These are phyloP conservation scores for Collybia sordida DNA, from an alignment of 768 basidiomycete species.

Conservation along the genomic window DNA sequence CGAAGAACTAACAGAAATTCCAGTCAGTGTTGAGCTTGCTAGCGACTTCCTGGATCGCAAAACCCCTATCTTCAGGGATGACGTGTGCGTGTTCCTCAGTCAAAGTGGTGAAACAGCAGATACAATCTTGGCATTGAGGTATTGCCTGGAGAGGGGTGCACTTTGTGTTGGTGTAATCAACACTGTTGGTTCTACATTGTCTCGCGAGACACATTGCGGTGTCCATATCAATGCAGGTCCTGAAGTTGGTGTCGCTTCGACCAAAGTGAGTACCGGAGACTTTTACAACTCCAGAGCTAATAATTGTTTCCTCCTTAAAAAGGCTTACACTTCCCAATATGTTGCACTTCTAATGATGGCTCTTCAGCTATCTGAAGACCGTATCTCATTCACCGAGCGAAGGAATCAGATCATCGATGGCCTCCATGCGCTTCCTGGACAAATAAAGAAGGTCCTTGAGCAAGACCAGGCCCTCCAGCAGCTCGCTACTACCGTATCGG, in stretches of 20 bases:
- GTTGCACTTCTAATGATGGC: conserved; percentile 98
- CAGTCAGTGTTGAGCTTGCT: conserved; percentile 94
- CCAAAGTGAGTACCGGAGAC: conserved; percentile 60
- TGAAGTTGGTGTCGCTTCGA: conserved; percentile 98
- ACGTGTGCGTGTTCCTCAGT: conserved; percentile 93
- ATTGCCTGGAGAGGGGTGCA: conserved; percentile 95
- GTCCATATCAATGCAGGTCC: conserved; percentile 99
- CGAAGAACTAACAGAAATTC: conserved; percentile 98
- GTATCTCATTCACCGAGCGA: conserved; percentile 88
- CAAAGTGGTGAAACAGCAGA: conserved; percentile 99
- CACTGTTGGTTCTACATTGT: conserved; percentile 96
- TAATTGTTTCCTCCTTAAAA: not conserved
- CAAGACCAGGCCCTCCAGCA: conserved; percentile 76
- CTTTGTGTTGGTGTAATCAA: conserved; percentile 98
- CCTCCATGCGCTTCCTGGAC: conserved; percentile 83
- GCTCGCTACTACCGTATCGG: conserved; percentile 76
- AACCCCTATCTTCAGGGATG: conserved; percentile 99
- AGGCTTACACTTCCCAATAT: conserved; percentile 99
- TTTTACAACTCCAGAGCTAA: not conserved
- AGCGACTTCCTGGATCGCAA: conserved; percentile 98
- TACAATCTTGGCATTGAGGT: conserved; percentile 92
- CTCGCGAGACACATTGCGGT: conserved; percentile 98
- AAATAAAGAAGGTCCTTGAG: conserved; percentile 86
- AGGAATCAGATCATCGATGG: conserved; percentile 93
- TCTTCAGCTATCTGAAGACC: conserved; percentile 96